phyloP scores from a whole-genome alignment of 78 protist species.

The slime mould (Dictyostelium discoideum) region DNA sequence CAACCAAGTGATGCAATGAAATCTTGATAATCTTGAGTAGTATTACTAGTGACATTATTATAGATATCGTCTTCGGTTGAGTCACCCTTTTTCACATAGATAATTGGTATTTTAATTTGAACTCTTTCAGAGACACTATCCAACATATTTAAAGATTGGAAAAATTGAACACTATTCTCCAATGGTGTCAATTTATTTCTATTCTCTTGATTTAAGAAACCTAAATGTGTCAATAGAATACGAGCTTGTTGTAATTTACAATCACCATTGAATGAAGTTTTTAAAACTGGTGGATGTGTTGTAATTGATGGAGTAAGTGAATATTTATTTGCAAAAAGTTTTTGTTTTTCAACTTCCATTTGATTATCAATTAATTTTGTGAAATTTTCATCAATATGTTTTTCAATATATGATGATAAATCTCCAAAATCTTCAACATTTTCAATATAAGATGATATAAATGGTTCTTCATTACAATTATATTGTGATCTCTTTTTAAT shows the following conservation, averaged over 20 bases:
- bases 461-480: conserved; percentile 6
- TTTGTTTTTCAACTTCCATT: not conserved
- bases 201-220: conserved; percentile 22
- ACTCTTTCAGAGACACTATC: conserved; percentile 48
- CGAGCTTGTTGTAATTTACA: conserved; percentile 65
- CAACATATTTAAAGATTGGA: conserved; percentile 31
- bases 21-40: conserved; percentile 33
- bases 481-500: not conserved
- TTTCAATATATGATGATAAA: not conserved
- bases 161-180: conserved; percentile 39
- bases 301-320: not conserved
- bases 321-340: not conserved
- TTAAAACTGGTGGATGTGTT: not conserved
- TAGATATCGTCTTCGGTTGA: conserved; percentile 25
- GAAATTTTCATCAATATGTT: conserved; percentile 19
- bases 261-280: conserved; percentile 32
- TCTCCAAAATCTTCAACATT: conserved; percentile 46
- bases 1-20: conserved; percentile 38
- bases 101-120: conserved; percentile 32
- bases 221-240: conserved; percentile 23
- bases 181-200: conserved; percentile 22
- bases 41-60: conserved; percentile 1
- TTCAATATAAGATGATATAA: not conserved
- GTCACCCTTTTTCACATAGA: conserved; percentile 28
- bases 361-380: not conserved